Conservation (phyloP, 2,329 filamentous ascomycete genomes). For the Trichoderma semiorbis region DNA sequence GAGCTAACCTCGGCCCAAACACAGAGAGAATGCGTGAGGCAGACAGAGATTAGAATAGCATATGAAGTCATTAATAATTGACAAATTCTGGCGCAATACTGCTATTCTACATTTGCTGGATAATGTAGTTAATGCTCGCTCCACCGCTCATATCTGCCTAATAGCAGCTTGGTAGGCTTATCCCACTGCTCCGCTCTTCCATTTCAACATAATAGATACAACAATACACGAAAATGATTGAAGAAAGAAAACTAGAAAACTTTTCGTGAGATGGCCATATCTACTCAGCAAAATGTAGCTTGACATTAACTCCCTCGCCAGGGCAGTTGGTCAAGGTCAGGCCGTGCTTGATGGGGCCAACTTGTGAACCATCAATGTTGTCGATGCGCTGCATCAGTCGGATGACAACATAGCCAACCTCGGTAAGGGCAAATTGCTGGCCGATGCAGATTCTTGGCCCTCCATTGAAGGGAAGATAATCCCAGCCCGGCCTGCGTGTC, state of each 20-base stretch:
- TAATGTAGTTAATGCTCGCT: background rate
- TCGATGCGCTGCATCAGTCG: slow-evolving; percentile 25
- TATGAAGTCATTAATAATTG: background rate
- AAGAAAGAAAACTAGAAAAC: background rate
- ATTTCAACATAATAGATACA: background rate
- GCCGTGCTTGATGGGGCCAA: slow-evolving; percentile 22
- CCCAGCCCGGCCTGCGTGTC: slow-evolving; percentile 26
- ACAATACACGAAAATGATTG: background rate
- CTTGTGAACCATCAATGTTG: slow-evolving; percentile 21
- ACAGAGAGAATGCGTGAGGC: background rate
- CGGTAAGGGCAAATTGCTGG: slow-evolving; percentile 28
- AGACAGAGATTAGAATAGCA: background rate
- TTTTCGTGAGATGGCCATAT: background rate
- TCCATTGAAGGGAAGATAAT: slow-evolving; percentile 29
- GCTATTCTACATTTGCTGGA: background rate
- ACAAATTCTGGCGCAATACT: background rate
- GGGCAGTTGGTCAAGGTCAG: slow-evolving; percentile 24
- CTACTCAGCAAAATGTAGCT: slow-evolving; percentile 22
- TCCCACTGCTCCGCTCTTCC: background rate
- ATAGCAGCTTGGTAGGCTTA: background rate
- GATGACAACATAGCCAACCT: slow-evolving; percentile 25
- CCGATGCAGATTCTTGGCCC: slow-evolving; percentile 30
- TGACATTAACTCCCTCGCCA: slow-evolving; percentile 23
- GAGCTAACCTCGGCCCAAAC: background rate
- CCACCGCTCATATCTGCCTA: background rate